Evolutionary conservation across 768 basidiomycete genomes (phyloP).

Genomic region (Holtermanniella nyarrowii): DNA sequence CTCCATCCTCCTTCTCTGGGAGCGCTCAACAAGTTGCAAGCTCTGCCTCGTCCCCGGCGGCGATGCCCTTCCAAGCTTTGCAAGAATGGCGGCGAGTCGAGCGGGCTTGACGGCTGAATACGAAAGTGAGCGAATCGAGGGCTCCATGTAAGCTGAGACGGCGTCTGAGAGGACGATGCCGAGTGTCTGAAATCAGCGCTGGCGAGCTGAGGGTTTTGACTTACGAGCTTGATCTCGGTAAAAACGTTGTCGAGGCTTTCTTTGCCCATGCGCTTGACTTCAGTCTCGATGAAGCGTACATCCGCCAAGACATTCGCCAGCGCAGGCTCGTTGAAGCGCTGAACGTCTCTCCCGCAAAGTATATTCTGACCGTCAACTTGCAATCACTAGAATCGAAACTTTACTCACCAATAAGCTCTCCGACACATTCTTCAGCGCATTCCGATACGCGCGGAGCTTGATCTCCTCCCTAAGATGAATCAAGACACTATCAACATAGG

Average conservation of each 20-base stretch:
- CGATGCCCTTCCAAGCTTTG: slow-evolving; percentile 33
- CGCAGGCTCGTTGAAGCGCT: slow-evolving; percentile 77
- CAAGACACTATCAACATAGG: slow-evolving; percentile 71
- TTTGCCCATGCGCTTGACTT: slow-evolving; percentile 65
- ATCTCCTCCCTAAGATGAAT: slow-evolving; percentile 66
- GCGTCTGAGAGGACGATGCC: slow-evolving; percentile 58
- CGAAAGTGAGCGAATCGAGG: slow-evolving; percentile 40
- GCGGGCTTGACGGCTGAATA: slow-evolving; percentile 36
- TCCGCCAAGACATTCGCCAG: slow-evolving; percentile 76
- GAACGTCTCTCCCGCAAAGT: slow-evolving; percentile 46
- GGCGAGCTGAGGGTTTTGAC: slow-evolving; percentile 24
- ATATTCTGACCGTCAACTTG: slow-evolving; percentile 10
- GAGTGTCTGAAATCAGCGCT: slow-evolving; percentile 27
- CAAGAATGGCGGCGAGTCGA: slow-evolving; percentile 32
- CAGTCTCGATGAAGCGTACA: slow-evolving; percentile 78
- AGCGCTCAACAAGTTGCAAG: not conserved
- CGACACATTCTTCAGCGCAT: slow-evolving; percentile 78
- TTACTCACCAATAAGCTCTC: slow-evolving; percentile 71
- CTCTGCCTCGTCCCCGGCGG: slow-evolving; percentile 4
- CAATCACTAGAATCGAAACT: not conserved
- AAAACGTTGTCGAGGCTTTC: slow-evolving; percentile 63
- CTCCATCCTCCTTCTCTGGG: slow-evolving; percentile 4
- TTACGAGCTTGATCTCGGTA: slow-evolving; percentile 64
- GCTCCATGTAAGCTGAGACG: slow-evolving; percentile 69
- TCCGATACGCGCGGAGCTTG: slow-evolving; percentile 81